A percentile compares a stretch with the other conserved stretches of the same genome.
phyloP scores from a whole-genome alignment of 2,329 filamentous ascomycete species.

The Penicillium sp. region DNA sequence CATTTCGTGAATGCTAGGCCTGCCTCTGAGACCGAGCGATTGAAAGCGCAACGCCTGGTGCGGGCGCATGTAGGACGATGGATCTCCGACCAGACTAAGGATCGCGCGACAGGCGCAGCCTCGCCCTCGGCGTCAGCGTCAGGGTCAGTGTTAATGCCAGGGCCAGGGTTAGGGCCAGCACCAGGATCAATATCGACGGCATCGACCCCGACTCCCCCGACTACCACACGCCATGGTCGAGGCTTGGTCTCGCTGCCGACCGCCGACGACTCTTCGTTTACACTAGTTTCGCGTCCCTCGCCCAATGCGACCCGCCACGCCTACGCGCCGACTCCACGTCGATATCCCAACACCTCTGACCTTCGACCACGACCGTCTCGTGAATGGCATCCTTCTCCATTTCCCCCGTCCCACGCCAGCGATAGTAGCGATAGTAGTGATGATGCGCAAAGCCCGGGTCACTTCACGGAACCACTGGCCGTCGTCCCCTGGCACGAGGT shows the following conservation, averaged over 20 bases:
- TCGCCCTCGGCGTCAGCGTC: conserved; percentile 4
- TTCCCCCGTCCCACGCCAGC: conserved; percentile 14
- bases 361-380: neutral
- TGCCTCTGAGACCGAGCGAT: conserved; percentile 32
- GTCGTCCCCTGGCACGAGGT: conserved; percentile 11
- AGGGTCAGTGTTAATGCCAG: too few species aligned
- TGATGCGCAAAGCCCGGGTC: conserved; percentile 2
- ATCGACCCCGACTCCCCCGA: neutral
- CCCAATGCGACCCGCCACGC: neutral
- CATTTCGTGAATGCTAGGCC: conserved; percentile 41
- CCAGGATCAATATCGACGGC: too few species aligned
- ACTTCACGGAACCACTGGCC: neutral
- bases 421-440: conserved; percentile 26
- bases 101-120: conserved; percentile 23
- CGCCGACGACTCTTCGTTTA: conserved; percentile 6
- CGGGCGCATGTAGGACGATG: conserved; percentile 41
- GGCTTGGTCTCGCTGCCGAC: neutral
- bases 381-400: conserved; percentile 7
- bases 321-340: neutral
- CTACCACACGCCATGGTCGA: neutral
- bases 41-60: conserved; percentile 34
- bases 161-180: too few species aligned
- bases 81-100: conserved; percentile 42
- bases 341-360: neutral
- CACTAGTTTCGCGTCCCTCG: conserved; percentile 13